These are phyloP conservation scores for Leccinum broughii DNA, from an alignment of 768 basidiomycete genomes.

Conservation along the genomic window DNA sequence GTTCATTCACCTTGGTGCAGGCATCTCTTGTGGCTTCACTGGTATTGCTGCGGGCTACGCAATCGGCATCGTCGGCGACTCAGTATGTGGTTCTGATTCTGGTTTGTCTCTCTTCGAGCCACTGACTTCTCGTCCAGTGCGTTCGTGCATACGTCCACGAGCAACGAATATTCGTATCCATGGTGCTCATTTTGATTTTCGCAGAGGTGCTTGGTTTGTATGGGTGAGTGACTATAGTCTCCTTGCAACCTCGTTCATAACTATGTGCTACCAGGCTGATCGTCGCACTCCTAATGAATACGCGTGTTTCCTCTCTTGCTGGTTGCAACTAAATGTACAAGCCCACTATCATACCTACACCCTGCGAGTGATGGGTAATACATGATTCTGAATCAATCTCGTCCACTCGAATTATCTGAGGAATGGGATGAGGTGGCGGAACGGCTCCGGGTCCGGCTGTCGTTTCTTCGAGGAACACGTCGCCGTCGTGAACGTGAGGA, in stretches of 20 bases:
- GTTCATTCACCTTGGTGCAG: constrained; percentile 90
- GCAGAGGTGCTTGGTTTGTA: constrained; percentile 90
- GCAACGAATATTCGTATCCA: constrained; percentile 87
- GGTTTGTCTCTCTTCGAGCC: neutral
- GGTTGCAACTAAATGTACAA: constrained; percentile 22
- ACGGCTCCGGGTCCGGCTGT: constrained; percentile 24
- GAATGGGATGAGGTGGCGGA: constrained; percentile 23
- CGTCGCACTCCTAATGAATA: constrained; percentile 91
- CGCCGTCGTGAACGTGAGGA: constrained; percentile 48
- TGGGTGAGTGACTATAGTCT: constrained; percentile 49
- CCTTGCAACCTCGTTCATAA: neutral
- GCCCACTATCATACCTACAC: constrained; percentile 16
- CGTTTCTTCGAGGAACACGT: constrained; percentile 33
- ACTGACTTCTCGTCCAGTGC: constrained; percentile 50
- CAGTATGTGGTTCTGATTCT: constrained; percentile 52
- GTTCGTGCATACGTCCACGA: constrained; percentile 91
- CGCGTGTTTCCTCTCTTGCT: constrained; percentile 52
- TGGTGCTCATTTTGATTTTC: constrained; percentile 96
- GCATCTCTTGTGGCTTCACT: constrained; percentile 87
- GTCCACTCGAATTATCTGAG: constrained; percentile 17
- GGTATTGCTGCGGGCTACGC: constrained; percentile 94
- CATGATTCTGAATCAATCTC: constrained; percentile 15
- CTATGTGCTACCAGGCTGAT: constrained; percentile 55
- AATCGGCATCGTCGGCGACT: constrained; percentile 91
- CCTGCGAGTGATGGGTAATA: constrained; percentile 8